phyloP scores from a whole-genome alignment of 2,329 filamentous ascomycete genomes.

The Penicillium sp. region DNA sequence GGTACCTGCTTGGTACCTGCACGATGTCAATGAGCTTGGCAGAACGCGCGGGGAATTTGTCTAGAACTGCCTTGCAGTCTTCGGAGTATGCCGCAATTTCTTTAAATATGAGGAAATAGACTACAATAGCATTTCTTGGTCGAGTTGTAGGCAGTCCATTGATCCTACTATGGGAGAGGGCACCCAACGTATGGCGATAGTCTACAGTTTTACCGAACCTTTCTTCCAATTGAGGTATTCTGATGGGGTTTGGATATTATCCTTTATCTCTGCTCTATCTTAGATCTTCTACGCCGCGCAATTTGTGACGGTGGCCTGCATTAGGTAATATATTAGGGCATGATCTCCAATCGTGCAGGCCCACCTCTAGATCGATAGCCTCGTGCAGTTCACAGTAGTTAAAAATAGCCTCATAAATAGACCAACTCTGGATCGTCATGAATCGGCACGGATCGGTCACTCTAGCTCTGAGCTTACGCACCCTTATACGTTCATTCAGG shows the following conservation, averaged over 20 bases:
- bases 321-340: too few species aligned
- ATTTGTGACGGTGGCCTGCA: not conserved
- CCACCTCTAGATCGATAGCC: not conserved
- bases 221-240: not conserved
- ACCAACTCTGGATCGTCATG: not conserved
- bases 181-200: not conserved
- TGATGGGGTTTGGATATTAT: not conserved
- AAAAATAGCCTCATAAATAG: not conserved
- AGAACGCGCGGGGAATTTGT: not conserved
- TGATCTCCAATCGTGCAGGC: not conserved
- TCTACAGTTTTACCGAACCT: too few species aligned
- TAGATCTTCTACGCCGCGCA: not conserved
- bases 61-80: not conserved
- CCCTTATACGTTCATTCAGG: not conserved
- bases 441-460: not conserved
- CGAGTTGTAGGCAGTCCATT: not conserved
- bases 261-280: not conserved
- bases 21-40: not conserved
- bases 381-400: not conserved
- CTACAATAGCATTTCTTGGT: not conserved
- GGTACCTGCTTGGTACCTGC: not conserved
- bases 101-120: not conserved
- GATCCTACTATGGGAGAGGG: not conserved
- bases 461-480: not conserved
- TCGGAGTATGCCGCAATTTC: not conserved